Evolutionary conservation across 2,329 filamentous ascomycete genomes (phyloP).

Genomic region (Aspergillus persii): DNA sequence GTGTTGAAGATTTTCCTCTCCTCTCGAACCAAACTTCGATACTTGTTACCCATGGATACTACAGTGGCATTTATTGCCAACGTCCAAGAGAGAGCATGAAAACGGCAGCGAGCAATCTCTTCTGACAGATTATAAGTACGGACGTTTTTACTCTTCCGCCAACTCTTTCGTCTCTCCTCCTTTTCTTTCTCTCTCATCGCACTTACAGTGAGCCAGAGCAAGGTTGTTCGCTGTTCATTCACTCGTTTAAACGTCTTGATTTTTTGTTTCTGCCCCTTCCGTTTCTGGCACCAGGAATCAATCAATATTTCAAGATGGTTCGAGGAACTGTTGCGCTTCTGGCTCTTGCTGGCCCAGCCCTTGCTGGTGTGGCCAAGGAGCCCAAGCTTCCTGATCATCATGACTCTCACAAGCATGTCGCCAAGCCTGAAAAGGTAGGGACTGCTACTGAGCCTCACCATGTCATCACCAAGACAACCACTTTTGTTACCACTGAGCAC

Average conservation of each 20-base stretch:
- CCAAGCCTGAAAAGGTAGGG: background rate
- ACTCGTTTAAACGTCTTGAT: conserved; percentile 24
- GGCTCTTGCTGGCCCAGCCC: conserved; percentile 35
- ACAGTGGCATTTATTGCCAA: conserved; percentile 25
- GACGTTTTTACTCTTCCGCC: conserved; percentile 7
- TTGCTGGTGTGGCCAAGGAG: conserved; percentile 28
- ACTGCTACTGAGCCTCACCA: conserved; percentile 13
- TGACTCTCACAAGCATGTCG: background rate
- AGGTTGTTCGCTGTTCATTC: conserved; percentile 22
- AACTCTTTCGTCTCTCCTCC: background rate
- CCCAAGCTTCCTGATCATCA: background rate
- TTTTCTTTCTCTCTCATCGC: conserved; percentile 8
- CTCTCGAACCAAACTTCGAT: conserved; percentile 9
- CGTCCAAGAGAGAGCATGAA: conserved; percentile 14
- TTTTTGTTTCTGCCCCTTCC: background rate
- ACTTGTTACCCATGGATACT: conserved; percentile 24
- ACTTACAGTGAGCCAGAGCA: conserved; percentile 11
- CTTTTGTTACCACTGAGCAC: conserved; percentile 33
- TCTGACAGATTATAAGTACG: conserved; percentile 27
- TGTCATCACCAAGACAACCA: conserved; percentile 31
- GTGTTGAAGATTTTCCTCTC: conserved; percentile 8
- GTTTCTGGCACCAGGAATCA: conserved; percentile 9
- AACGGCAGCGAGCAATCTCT: conserved; percentile 7
- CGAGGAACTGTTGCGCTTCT: conserved; percentile 34
- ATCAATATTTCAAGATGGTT: conserved; percentile 32